phyloP scores from a whole-genome alignment of 495 filamentous ascomycete genomes.

The Polyplosphaeria fusca region DNA sequence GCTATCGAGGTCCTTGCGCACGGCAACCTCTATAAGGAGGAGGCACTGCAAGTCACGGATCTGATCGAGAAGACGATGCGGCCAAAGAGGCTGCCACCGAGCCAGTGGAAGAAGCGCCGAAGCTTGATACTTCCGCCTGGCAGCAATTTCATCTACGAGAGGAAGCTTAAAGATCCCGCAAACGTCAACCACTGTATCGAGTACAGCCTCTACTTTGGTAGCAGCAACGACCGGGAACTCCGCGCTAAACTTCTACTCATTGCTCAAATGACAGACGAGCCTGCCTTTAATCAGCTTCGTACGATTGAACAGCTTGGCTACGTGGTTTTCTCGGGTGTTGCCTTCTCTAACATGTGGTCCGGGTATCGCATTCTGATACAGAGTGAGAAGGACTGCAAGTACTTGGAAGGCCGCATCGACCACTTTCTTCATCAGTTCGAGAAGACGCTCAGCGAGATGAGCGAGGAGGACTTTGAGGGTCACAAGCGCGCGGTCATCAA shows the following conservation, averaged over 20 bases:
- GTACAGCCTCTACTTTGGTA: constrained; percentile 78
- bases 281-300: constrained; percentile 86
- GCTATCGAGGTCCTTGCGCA: constrained; percentile 87
- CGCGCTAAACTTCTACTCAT: constrained; percentile 77
- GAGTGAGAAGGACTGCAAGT: constrained; percentile 78
- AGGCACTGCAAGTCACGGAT: constrained; percentile 81
- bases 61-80: constrained; percentile 76
- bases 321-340: constrained; percentile 80
- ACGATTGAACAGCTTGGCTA: constrained; percentile 99
- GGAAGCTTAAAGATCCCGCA: constrained; percentile 75
- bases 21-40: constrained; percentile 94
- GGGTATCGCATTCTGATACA: constrained; percentile 92
- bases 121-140: constrained; percentile 75
- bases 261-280: constrained; percentile 90
- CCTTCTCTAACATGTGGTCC: constrained; percentile 66
- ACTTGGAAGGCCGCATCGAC: constrained; percentile 85
- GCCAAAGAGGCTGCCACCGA: constrained; percentile 67
- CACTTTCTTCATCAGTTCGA: constrained; percentile 68
- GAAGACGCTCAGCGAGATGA: constrained; percentile 68
- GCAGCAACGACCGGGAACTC: constrained; percentile 61
- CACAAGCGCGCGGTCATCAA: constrained; percentile 89
- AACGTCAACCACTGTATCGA: constrained; percentile 98
- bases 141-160: constrained; percentile 76
- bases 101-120: constrained; percentile 76
- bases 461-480: constrained; percentile 78